Base-by-base conservation (phyloP, 305 asterid genomes). In the Withania somnifera region DNA sequence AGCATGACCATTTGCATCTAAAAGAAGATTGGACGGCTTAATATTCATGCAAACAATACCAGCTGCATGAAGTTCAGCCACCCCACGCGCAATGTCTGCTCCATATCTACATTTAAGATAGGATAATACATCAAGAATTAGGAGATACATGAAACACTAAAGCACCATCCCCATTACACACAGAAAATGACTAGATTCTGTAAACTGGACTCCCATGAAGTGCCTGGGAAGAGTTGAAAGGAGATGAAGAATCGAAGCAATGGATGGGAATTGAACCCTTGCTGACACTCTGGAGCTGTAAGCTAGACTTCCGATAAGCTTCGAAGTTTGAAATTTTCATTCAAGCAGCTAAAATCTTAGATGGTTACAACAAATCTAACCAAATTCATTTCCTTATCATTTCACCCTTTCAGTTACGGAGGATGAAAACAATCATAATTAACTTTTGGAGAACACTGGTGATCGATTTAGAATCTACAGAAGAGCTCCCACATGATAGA, bases 11-110 rank as follows among this genome's bases (percentile, higher is more conserved):
- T 87, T 94, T 81, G 82, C 95, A 89, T 96, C 97, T 91, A 96
- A 87, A 68, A 96, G 97, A 90, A 96, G 92, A 90, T 96, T 96
- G 78, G 99, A 96, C 38, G 99, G 98, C 83, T 94, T 96, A 67
- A 96, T 90, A 86, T 91, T 94, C 98, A 96, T 94, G 89, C 99
- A 96, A 85, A 96, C 97, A 81, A 96, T 90, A 78, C 98, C 98
- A 84, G 99, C 99, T 78, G 99, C 97, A 87, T 96, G 99, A 82
- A 96, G 98, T 84, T 96, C 99, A 80, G 98, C 97, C 79, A 96
- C 97, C 83, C 99, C 99, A 84, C 99, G 98, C 81, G 98, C 97
- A 84, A 96, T 87, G 87, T 96, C 99, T 38, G 98, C 98, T 86
- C 99, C 99, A 87, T 94, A 94, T 89, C 99, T 96, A 88, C 87